These are phyloP conservation scores for Sextonia rubra DNA, from an alignment of 164 flowering plant genomes.

Conservation along the genomic window DNA sequence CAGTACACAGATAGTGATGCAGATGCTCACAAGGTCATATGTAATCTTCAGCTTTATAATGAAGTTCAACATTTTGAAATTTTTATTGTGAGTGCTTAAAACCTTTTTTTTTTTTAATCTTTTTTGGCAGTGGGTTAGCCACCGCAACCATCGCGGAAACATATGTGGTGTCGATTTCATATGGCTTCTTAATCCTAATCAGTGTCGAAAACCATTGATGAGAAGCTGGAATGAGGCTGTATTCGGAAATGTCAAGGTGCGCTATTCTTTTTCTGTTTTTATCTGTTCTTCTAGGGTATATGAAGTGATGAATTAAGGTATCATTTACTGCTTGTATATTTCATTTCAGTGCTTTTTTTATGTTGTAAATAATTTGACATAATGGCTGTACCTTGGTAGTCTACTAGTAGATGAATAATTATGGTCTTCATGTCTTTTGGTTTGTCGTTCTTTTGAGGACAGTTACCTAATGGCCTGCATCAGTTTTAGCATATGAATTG, in stretches of 20 bases:
- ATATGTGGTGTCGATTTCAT: slow-evolving; percentile 97
- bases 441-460: background rate
- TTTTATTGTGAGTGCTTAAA: no score
- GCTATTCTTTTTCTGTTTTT: background rate
- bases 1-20: slow-evolving; percentile 73
- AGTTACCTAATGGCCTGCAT: no score
- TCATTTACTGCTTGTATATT: background rate
- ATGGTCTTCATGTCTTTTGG: background rate
- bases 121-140: no score
- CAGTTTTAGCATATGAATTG: no score
- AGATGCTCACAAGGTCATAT: slow-evolving; percentile 53
- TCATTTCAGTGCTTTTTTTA: no score
- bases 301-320: background rate
- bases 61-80: no score
- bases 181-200: slow-evolving; percentile 94
- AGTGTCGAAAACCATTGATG: slow-evolving; percentile 58
- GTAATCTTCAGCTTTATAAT: background rate
- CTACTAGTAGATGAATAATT: background rate
- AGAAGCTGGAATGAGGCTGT: slow-evolving; percentile 93
- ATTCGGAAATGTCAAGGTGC: slow-evolving; percentile 86
- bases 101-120: no score
- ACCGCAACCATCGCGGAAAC: slow-evolving; percentile 46
- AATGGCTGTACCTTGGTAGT: background rate
- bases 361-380: no score
- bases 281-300: background rate